A percentile compares a stretch with the other conserved stretches of the same genome.
Conservation (phyloP, 2,329 filamentous ascomycete species). For the Cladosporium sp. region DNA sequence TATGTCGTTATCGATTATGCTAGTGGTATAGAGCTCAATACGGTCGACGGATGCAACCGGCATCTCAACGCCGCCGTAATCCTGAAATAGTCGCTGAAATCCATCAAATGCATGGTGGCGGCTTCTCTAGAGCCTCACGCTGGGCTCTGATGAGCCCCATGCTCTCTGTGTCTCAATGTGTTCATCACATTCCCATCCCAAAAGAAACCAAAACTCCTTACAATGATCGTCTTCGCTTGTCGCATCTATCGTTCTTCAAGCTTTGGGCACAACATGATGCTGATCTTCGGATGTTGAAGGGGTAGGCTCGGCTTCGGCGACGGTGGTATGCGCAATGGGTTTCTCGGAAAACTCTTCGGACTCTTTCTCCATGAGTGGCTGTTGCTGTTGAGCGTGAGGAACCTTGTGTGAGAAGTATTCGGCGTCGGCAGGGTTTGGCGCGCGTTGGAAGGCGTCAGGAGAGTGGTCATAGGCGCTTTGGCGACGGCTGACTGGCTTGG, state of each 20-base stretch:
- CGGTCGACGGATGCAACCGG: background rate
- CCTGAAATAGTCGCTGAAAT: background rate
- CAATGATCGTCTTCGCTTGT: background rate
- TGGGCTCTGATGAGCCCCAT: background rate
- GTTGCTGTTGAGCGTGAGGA: background rate
- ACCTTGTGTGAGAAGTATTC: conserved; percentile 11
- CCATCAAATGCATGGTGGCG: background rate
- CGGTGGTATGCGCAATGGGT: background rate
- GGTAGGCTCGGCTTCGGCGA: background rate
- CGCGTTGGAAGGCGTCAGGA: background rate
- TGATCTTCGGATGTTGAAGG: background rate
- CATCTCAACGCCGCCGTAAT: conserved; percentile 3
- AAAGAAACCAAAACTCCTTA: background rate
- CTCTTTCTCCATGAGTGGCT: background rate
- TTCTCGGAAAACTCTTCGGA: background rate
- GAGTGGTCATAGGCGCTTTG: conserved; percentile 10
- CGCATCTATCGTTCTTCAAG: background rate
- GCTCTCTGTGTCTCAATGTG: background rate
- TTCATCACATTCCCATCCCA: background rate
- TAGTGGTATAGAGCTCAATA: background rate
- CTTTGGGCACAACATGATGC: background rate
- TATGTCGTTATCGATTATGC: background rate
- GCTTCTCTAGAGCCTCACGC: background rate
- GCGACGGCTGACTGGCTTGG: conserved; percentile 2
- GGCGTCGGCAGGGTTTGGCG: background rate